Base-by-base conservation (phyloP, 1,139 yeast species). In the Tardiomyces depauwii region DNA sequence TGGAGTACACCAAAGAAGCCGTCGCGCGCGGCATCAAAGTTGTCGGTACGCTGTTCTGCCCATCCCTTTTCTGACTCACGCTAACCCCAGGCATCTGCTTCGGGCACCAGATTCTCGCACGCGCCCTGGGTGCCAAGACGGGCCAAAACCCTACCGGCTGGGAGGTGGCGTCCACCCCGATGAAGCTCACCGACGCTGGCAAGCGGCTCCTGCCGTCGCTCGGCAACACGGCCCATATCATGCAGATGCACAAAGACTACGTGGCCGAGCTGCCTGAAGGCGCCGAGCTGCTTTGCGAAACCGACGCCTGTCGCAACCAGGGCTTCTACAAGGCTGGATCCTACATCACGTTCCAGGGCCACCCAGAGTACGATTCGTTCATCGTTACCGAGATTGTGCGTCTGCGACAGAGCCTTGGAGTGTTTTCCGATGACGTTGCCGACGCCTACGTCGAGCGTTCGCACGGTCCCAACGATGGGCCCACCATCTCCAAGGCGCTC, bases 61-160 rank as follows among this genome's bases (percentile, higher is more conserved):
- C 12, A 43, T 18, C 4, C 21, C 10, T 42, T 4, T 18, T 43
- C 7, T 21, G 50, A 45, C 60, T 61, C 40, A 67, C n/a, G 71
- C 74, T 2, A 89, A 30, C 36, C 4, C 3, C 11, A 30, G 36
- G 93, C 1, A 69, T 87, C 39, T 88, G 96, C 61, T 87, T 85
- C 61, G 96, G 96, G 2, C 96, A 87, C 61, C 96, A 88, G 60
- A 70, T 86, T 18, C 62, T 85, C 25, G 82, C 80, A 2, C 71
- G 80, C 48, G 78, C 82, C 6, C 64, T 85, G 43, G 91, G 87
- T 2, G 72, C 77, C 39, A 64, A 65, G 43, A 82, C 82, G 2
- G 77, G 68, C 6, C 68, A 78, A 49, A 83, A 80, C 60, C 61
- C 67, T 1, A 52, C 63, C 36, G 93, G 93, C 1, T 82, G 91